These are phyloP conservation scores for Sordariomycetes sp. DNA, from an alignment of 2,329 filamentous ascomycete species.

Conservation along the genomic window DNA sequence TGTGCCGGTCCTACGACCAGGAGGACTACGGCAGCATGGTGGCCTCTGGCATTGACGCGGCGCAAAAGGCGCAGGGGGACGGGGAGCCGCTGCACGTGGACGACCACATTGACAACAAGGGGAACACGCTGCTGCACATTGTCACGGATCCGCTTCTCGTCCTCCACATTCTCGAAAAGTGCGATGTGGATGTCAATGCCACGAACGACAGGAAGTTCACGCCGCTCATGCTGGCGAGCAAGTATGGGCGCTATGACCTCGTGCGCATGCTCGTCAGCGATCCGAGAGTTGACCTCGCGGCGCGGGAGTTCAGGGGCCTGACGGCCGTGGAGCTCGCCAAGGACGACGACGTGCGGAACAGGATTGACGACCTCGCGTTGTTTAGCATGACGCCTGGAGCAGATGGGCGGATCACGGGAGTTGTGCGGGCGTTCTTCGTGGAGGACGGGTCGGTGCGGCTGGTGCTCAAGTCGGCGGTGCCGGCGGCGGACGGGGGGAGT, in stretches of 20 bases:
- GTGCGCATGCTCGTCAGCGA: constrained; percentile 81
- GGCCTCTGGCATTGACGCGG: constrained; percentile 61
- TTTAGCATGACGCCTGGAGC: constrained; percentile 59
- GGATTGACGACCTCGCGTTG: constrained; percentile 85
- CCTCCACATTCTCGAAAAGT: constrained; percentile 60
- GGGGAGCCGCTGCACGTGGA: constrained; percentile 74
- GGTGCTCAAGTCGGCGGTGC: constrained; percentile 86
- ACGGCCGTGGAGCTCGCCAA: constrained; percentile 95
- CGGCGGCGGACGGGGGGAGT: constrained; percentile 63
- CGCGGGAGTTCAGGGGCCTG: constrained; percentile 74
- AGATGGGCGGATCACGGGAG: constrained; percentile 77
- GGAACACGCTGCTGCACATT: constrained; percentile 92
- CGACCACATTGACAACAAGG: constrained; percentile 83
- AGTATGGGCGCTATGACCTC: constrained; percentile 91
- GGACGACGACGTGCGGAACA: constrained; percentile 92
- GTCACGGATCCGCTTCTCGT: constrained; percentile 76
- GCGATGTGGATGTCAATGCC: constrained; percentile 92
- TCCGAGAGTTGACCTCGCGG: constrained; percentile 69
- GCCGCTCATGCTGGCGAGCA: constrained; percentile 93
- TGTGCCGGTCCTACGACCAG: constrained; percentile 93
- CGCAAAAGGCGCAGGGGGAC: constrained; percentile 63
- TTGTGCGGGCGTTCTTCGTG: constrained; percentile 92
- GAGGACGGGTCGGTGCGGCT: constrained; percentile 90
- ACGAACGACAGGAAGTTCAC: constrained; percentile 93
- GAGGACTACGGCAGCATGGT: constrained; percentile 81